phyloP scores from a whole-genome alignment of 148 eudicot genomes.

The Camellia japonica region DNA sequence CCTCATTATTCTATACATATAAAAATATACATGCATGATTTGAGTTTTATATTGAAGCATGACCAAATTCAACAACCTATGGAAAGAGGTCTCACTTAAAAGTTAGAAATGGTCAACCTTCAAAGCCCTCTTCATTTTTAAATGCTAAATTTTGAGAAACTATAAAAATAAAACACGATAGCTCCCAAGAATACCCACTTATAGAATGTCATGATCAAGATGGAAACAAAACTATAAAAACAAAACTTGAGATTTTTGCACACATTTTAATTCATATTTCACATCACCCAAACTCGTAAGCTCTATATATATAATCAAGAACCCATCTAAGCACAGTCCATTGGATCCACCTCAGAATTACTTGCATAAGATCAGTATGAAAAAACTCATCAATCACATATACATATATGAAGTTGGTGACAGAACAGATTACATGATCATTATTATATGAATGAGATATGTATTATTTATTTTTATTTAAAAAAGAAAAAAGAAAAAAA shows the following conservation, averaged over 20 bases:
- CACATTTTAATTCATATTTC: background rate
- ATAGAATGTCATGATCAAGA: background rate
- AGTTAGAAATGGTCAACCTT: background rate
- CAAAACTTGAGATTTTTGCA: background rate
- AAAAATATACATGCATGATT: background rate
- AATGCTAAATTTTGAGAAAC: background rate
- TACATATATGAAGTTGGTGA: background rate
- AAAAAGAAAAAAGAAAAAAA: background rate
- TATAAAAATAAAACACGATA: background rate
- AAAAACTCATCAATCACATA: background rate
- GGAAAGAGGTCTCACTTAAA: no score
- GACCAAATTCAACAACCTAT: no score
- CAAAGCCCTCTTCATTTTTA: background rate
- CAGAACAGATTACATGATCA: background rate
- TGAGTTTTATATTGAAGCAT: background rate
- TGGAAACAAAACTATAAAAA: no score
- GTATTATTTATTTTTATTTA: no score
- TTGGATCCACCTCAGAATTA: background rate
- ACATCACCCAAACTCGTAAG: background rate
- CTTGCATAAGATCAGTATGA: background rate
- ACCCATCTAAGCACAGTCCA: background rate
- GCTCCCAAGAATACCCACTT: background rate
- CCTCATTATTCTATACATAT: background rate
- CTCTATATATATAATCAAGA: background rate
- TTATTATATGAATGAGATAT: background rate